Conservation (phyloP, 192 early-diverging fungal species). For the Entomortierella chlamydospora region DNA sequence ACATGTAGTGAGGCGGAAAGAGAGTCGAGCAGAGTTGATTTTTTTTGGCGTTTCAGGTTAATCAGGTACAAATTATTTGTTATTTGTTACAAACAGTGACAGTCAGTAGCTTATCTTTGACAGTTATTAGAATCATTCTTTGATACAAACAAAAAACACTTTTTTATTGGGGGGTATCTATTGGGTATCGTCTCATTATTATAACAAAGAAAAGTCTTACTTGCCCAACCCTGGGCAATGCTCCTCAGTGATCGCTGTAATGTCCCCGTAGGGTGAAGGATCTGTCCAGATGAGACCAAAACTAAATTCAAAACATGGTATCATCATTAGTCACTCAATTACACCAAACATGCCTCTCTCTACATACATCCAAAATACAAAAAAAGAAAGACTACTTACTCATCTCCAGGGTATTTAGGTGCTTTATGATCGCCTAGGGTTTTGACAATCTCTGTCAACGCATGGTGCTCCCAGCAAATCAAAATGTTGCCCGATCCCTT, state of each 20-base stretch:
- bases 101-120: too few relatives aligned
- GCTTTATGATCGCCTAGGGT: constrained; percentile 18
- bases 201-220: neutral
- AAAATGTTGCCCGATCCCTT: constrained; percentile 26
- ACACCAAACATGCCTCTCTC: constrained; percentile 6
- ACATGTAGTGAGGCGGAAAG: too few relatives aligned
- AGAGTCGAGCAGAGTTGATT: too few relatives aligned
- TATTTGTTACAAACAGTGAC: too few relatives aligned
- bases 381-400: constrained; percentile 25
- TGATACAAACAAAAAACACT: too few relatives aligned
- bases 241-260: constrained; percentile 16
- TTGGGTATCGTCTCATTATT: neutral
- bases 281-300: constrained; percentile 29
- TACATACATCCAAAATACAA: constrained; percentile 5
- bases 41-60: too few relatives aligned
- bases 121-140: too few relatives aligned
- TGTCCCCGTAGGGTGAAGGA: constrained; percentile 12
- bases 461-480: constrained; percentile 31
- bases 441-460: constrained; percentile 14
- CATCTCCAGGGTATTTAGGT: constrained; percentile 13
- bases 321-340: neutral
- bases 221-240: constrained; percentile 19
- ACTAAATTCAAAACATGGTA: constrained; percentile 19
- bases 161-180: too few relatives aligned
- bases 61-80: too few relatives aligned